Conservation (phyloP, 192 early-diverging fungal genomes). For the Kappamyces sp. region DNA sequence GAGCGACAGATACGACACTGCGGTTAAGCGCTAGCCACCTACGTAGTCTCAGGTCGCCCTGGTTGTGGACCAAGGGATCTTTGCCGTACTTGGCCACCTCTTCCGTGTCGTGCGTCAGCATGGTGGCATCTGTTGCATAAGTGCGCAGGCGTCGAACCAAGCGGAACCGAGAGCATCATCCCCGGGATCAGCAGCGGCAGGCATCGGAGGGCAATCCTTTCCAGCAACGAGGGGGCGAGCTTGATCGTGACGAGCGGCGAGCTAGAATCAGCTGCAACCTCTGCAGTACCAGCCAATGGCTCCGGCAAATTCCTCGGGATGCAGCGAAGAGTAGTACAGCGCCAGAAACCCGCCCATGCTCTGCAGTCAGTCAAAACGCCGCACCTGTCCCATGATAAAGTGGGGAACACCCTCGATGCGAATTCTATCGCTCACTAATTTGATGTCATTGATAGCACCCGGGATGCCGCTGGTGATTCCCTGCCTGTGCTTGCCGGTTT, state of each 20-base stretch:
- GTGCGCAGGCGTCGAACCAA: neutral
- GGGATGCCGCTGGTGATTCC: constrained; percentile 31
- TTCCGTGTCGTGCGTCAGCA: neutral
- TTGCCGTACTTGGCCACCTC: constrained; percentile 6
- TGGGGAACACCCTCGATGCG: constrained; percentile 36
- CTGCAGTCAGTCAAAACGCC: neutral
- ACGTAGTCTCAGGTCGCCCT: neutral
- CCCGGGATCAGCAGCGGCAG: constrained; percentile 17
- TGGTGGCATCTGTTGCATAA: neutral
- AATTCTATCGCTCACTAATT: constrained; percentile 28
- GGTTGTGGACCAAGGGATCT: constrained; percentile 3
- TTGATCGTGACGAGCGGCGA: too few species aligned
- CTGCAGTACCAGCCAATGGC: neutral
- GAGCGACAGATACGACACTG: neutral
- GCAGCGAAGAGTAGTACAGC: constrained; percentile 13
- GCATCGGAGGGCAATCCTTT: constrained; percentile 46
- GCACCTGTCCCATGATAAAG: constrained; percentile 49
- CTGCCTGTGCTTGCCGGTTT: constrained; percentile 24
- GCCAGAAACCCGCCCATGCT: constrained; percentile 31
- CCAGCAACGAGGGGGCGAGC: too few species aligned
- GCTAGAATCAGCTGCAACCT: too few species aligned
- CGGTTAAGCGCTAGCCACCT: neutral
- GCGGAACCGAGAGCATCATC: neutral
- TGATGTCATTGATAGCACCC: constrained; percentile 39
- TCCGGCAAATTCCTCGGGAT: constrained; percentile 5